phyloP scores from a whole-genome alignment of 2,329 filamentous ascomycete species.

The Magnaporthiopsis incrustans region DNA sequence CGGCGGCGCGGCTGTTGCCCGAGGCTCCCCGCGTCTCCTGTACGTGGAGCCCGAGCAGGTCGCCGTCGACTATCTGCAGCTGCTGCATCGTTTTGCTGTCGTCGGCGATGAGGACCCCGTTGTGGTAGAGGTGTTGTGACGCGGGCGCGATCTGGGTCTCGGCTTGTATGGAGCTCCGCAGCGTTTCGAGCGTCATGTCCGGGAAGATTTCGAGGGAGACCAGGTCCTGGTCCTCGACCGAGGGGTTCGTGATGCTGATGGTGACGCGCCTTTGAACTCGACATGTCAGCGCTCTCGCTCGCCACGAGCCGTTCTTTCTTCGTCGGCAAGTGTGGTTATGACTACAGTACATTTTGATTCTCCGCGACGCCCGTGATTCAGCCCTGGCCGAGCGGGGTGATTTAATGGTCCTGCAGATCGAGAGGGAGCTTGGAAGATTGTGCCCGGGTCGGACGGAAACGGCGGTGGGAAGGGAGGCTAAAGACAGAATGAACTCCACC shows the following conservation, averaged over 20 bases:
- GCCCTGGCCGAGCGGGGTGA: neutral
- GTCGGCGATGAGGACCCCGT: conserved; percentile 72
- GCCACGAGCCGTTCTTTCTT: neutral
- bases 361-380: neutral
- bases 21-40: conserved; percentile 45
- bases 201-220: conserved; percentile 74
- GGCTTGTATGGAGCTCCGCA: conserved; percentile 82
- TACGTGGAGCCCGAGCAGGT: conserved; percentile 87
- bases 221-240: conserved; percentile 64
- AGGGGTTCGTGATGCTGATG: conserved; percentile 69
- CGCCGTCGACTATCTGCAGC: conserved; percentile 74
- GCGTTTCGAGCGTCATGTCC: conserved; percentile 73
- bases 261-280: conserved; percentile 70
- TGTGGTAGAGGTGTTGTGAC: conserved; percentile 81
- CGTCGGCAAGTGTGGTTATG: neutral
- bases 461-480: neutral
- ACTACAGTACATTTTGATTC: neutral
- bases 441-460: neutral
- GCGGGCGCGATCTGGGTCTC: conserved; percentile 67
- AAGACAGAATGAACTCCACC: neutral
- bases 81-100: conserved; percentile 75
- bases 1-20: conserved; percentile 33
- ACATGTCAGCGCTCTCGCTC: neutral
- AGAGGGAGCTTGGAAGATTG: too few species aligned
- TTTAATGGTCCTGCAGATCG: neutral